Evolutionary conservation across 345 rosid species (phyloP).

Genomic region (Citrus cavaleriei): DNA sequence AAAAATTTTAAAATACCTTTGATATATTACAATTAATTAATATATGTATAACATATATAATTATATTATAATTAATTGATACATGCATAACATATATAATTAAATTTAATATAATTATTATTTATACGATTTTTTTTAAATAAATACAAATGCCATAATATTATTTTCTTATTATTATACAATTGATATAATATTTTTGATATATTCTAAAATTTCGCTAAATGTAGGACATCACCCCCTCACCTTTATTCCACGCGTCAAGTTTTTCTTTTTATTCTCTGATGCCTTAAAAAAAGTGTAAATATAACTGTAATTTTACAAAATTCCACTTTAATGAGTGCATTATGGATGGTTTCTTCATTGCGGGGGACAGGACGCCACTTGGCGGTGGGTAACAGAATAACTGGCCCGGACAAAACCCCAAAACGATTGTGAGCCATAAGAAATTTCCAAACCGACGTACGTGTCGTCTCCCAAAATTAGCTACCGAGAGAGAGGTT

Average conservation of each 20-base stretch:
- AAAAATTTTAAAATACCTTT: too few relatives aligned
- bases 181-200: rapidly evolving
- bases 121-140: too few relatives aligned
- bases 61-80: too few relatives aligned
- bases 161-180: too few relatives aligned
- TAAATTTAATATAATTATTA: too few relatives aligned
- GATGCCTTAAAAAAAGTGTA: too few relatives aligned
- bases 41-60: too few relatives aligned
- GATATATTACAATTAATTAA: too few relatives aligned
- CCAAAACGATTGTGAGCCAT: not conserved
- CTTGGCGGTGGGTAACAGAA: not conserved
- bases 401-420: not conserved
- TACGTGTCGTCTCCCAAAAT: not conserved
- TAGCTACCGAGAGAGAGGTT: not conserved
- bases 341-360: not conserved
- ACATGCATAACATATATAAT: rapidly evolving
- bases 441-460: not conserved
- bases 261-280: not conserved
- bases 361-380: not conserved
- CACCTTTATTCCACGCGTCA: not conserved
- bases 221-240: too few relatives aligned
- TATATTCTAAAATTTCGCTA: too few relatives aligned
- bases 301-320: too few relatives aligned
- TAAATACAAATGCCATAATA: too few relatives aligned
- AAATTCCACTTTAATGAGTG: not conserved